These are phyloP conservation scores for Hysterium pulicare DNA, from an alignment of 2,329 filamentous ascomycete species.

Conservation along the genomic window DNA sequence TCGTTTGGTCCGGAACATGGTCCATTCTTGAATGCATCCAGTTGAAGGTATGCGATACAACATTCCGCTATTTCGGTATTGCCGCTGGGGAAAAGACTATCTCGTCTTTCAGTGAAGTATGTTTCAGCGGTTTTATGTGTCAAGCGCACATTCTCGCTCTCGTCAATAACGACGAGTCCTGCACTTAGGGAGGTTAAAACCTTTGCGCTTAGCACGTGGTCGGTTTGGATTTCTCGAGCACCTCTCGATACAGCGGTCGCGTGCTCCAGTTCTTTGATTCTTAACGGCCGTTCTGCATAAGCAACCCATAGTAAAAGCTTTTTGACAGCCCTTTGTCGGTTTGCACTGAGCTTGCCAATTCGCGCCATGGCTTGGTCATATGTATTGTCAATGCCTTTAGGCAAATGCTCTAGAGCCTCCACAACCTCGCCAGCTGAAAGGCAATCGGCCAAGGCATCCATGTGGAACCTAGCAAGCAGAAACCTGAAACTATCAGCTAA, in stretches of 20 bases:
- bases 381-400: slow-evolving; percentile 4
- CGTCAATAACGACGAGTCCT: slow-evolving; percentile 7
- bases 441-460: slow-evolving; percentile 6
- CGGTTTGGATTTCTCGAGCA: slow-evolving; percentile 3
- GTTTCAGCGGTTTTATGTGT: slow-evolving; percentile 6
- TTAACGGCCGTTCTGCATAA: slow-evolving; percentile 7
- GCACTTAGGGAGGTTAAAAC: slow-evolving; percentile 4
- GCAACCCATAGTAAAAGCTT: slow-evolving; percentile 4
- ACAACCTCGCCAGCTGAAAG: slow-evolving; percentile 1
- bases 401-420: slow-evolving; percentile 4
- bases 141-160: slow-evolving; percentile 4
- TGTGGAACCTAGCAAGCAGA: slow-evolving; percentile 6
- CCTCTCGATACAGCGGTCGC: slow-evolving; percentile 7
- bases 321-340: slow-evolving; percentile 6
- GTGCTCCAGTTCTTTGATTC: slow-evolving; percentile 5
- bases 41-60: slow-evolving; percentile 9
- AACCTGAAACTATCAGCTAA: slow-evolving; percentile 3
- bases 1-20: slow-evolving; percentile 3
- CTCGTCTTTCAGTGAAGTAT: slow-evolving; percentile 5
- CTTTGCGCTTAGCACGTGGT: slow-evolving; percentile 6
- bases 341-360: slow-evolving; percentile 6
- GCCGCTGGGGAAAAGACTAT: slow-evolving; percentile 3
- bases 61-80: slow-evolving; percentile 6
- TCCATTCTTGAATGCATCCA: slow-evolving; percentile 1
- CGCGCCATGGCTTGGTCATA: slow-evolving; percentile 8